Conservation (phyloP, 2,329 filamentous ascomycete genomes). For the Phialemonium atrogriseum region DNA sequence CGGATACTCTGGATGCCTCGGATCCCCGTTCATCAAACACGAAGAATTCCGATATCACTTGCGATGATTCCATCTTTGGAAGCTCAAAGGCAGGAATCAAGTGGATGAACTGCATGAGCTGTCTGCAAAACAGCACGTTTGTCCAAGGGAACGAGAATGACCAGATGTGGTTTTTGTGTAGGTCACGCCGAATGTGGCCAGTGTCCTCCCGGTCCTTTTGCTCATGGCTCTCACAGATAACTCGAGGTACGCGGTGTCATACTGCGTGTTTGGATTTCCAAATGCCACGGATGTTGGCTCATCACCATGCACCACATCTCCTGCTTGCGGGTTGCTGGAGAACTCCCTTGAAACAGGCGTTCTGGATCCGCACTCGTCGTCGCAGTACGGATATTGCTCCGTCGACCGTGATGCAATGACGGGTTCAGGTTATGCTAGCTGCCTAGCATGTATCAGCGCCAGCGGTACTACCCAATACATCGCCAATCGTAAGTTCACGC, state of each 20-base stretch:
- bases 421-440: conserved; percentile 26
- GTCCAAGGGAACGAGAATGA: conserved; percentile 39
- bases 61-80: conserved; percentile 34
- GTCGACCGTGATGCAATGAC: conserved; percentile 28
- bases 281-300: conserved; percentile 35
- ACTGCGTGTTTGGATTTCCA: conserved; percentile 44
- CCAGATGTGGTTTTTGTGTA: conserved; percentile 49
- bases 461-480: conserved; percentile 33
- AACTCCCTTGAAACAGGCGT: conserved; percentile 30
- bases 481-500: conserved; percentile 37
- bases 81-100: conserved; percentile 30
- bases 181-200: conserved; percentile 15
- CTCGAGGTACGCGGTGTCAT: conserved; percentile 41
- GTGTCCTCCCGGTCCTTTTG: conserved; percentile 2
- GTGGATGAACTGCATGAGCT: conserved; percentile 41
- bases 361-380: conserved; percentile 21
- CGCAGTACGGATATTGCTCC: conserved; percentile 39
- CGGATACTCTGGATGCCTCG: conserved; percentile 28
- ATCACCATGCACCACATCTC: conserved; percentile 41
- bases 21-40: conserved; percentile 39
- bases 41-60: conserved; percentile 35
- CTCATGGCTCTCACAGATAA: conserved; percentile 33
- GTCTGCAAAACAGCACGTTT: conserved; percentile 43
- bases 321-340: conserved; percentile 39
- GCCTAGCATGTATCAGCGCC: conserved; percentile 36